Conservation (phyloP, 345 rosid species). For the Linum lewisii region DNA sequence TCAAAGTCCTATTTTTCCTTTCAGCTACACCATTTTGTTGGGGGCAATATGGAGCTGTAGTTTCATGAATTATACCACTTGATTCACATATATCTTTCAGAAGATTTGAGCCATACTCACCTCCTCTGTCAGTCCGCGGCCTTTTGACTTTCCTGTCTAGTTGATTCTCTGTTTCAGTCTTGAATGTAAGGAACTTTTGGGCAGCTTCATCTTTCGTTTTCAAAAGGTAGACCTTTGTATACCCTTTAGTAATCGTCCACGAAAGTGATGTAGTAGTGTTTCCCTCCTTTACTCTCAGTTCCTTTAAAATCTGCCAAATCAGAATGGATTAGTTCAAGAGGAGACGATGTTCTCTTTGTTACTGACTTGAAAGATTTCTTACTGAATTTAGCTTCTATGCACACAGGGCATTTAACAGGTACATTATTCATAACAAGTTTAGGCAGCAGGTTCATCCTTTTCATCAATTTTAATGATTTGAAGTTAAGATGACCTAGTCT, state of each 20-base stretch:
- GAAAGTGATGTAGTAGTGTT: background rate
- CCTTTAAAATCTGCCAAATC: background rate
- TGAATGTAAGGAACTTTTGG: background rate
- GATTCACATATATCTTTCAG: background rate
- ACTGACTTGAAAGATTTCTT: too few species aligned
- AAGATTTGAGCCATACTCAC: background rate
- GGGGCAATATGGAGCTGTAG: background rate
- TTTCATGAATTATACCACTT: conserved; percentile 2
- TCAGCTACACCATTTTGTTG: conserved; percentile 6
- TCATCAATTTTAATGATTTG: background rate
- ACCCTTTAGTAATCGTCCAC: background rate
- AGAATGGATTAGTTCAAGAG: too few species aligned
- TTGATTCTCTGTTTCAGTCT: background rate
- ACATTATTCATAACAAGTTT: too few species aligned
- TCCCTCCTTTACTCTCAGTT: background rate
- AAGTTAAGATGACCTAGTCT: background rate
- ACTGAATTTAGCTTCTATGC: too few species aligned
- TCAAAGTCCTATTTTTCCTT: too few species aligned
- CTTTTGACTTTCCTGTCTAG: background rate
- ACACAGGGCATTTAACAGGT: too few species aligned
- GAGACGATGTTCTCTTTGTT: background rate
- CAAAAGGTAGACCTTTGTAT: conserved; percentile 4
- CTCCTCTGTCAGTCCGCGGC: too few species aligned
- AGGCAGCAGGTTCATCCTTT: too few species aligned
- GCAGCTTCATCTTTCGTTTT: background rate